A percentile compares a stretch with the other conserved stretches of the same genome.
Conservation (phyloP, 2,329 filamentous ascomycete species). For the Aspergillus sp. region DNA sequence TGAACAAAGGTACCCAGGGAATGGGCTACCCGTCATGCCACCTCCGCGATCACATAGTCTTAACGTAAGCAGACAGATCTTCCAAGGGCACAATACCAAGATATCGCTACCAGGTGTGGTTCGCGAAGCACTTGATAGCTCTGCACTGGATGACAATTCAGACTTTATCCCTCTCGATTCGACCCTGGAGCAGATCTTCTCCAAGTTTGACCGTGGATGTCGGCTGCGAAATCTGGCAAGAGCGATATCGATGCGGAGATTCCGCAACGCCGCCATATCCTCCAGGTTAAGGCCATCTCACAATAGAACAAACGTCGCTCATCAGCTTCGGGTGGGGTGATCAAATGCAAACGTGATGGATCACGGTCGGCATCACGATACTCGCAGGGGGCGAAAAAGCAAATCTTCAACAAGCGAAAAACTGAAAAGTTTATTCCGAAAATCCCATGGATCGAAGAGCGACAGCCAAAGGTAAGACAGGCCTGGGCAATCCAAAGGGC, state of each 20-base stretch:
- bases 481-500: too few relatives aligned
- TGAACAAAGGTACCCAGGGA: constrained; percentile 18
- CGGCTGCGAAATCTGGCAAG: constrained; percentile 8
- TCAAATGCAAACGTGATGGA: background rate
- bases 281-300: background rate
- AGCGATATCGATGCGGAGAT: constrained; percentile 8
- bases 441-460: background rate
- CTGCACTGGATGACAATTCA: constrained; percentile 10
- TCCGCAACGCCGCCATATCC: constrained; percentile 8
- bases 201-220: constrained; percentile 9
- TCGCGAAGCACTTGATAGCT: constrained; percentile 15
- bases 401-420: constrained; percentile 5
- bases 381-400: constrained; percentile 1
- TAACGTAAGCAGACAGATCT: constrained; percentile 22
- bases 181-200: constrained; percentile 17
- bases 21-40: constrained; percentile 25
- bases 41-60: constrained; percentile 26
- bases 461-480: background rate
- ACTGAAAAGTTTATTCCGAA: constrained; percentile 1
- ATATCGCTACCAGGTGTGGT: constrained; percentile 17
- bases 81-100: constrained; percentile 6
- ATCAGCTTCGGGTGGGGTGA: background rate
- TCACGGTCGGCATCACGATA: background rate
- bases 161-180: constrained; percentile 22
- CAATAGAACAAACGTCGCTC: background rate